Percentiles rank a stretch among this genome's conserved stretches.
These are phyloP conservation scores for Eucalyptus pumila DNA, from an alignment of 345 rosid species.

Conservation along the genomic window DNA sequence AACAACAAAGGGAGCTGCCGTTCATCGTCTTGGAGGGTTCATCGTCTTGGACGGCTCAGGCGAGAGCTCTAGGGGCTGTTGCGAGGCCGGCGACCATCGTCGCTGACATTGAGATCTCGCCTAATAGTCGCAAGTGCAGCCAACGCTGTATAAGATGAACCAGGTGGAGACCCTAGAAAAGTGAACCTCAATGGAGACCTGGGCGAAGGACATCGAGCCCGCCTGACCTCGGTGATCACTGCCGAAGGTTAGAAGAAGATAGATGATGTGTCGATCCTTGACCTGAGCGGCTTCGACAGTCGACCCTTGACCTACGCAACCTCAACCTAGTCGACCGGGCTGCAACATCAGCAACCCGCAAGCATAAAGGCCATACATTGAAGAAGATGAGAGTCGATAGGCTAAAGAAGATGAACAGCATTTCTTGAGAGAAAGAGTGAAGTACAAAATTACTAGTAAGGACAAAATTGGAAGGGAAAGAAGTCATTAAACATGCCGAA, in stretches of 20 bases:
- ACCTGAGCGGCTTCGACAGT: background rate
- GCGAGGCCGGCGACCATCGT: background rate
- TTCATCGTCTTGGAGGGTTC: background rate
- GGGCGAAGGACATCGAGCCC: background rate
- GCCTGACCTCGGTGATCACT: fast-evolving
- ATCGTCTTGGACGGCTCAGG: background rate
- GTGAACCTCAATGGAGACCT: background rate
- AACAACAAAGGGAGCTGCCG: background rate
- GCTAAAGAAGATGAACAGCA: background rate
- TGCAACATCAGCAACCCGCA: background rate
- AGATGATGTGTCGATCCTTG: background rate
- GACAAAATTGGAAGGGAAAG: background rate
- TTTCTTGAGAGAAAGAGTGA: background rate
- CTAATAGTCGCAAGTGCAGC: fast-evolving
- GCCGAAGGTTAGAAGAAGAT: background rate
- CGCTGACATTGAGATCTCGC: background rate
- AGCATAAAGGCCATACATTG: background rate
- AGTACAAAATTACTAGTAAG: background rate
- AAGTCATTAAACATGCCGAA: background rate
- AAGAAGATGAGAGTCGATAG: background rate
- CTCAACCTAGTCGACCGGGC: background rate
- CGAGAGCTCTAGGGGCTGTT: background rate
- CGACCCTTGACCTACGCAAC: background rate
- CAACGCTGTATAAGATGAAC: background rate
- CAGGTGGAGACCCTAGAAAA: background rate